Conservation (phyloP, 2,329 filamentous ascomycete genomes). For the Neofusicoccum cordaticola region DNA sequence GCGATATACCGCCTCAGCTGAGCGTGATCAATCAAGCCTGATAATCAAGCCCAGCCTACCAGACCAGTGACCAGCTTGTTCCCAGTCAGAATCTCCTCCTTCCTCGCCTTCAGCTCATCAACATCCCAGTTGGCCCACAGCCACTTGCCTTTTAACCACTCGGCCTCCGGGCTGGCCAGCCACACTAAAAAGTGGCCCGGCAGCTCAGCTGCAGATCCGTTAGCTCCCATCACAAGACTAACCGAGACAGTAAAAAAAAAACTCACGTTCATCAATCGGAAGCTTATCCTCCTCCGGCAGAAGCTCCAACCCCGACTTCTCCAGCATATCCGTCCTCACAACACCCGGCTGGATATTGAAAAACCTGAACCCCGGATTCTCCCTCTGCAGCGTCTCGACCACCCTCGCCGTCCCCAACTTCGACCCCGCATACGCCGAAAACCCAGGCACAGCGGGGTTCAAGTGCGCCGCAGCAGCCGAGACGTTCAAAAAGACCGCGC, state of each 20-base stretch:
- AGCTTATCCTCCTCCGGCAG: background rate
- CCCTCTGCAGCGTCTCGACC: conserved; percentile 34
- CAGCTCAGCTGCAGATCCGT: conserved; percentile 19
- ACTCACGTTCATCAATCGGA: background rate
- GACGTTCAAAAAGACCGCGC: conserved; percentile 25
- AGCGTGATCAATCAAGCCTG: too few species aligned
- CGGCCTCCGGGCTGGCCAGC: conserved; percentile 30
- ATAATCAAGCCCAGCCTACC: background rate
- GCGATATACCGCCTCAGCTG: too few species aligned
- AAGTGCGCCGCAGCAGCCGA: conserved; percentile 22
- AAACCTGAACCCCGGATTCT: conserved; percentile 38
- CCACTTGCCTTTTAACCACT: conserved; percentile 21
- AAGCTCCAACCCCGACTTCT: background rate
- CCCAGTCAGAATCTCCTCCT: conserved; percentile 18
- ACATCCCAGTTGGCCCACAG: conserved; percentile 32
- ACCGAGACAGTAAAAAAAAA: background rate
- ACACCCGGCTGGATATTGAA: conserved; percentile 44
- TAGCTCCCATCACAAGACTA: background rate
- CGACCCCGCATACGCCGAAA: conserved; percentile 31
- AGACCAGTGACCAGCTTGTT: background rate
- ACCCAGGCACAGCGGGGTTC: background rate
- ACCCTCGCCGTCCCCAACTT: conserved; percentile 39
- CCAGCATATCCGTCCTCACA: conserved; percentile 38
- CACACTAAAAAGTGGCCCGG: conserved; percentile 32
- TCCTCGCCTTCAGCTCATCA: conserved; percentile 28